A percentile compares a stretch with the other conserved stretches of the same genome.
Conservation (phyloP, 2,329 filamentous ascomycete genomes). For the Microcera coccophila region DNA sequence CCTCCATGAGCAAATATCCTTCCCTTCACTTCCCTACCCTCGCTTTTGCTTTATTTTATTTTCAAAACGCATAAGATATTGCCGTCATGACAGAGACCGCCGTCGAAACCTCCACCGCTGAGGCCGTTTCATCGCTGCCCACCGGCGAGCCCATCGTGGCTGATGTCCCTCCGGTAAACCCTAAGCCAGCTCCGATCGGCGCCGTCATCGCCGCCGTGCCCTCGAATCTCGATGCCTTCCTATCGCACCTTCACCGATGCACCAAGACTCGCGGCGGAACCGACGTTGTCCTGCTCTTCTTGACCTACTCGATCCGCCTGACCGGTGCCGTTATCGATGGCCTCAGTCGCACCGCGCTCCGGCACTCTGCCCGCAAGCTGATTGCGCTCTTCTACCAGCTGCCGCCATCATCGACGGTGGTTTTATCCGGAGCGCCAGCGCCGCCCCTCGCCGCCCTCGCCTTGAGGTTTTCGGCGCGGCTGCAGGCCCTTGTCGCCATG, state of each 20-base stretch:
- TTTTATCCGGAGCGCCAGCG: constrained; percentile 38
- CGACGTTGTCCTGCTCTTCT: constrained; percentile 64
- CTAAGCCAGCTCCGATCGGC: constrained; percentile 5
- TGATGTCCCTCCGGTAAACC: constrained; percentile 14
- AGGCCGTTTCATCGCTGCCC: constrained; percentile 18
- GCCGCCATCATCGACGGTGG: constrained; percentile 47
- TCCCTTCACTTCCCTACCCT: constrained; percentile 1
- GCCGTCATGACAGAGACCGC: constrained; percentile 25
- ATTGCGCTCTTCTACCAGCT: constrained; percentile 50
- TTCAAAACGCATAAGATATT: too few relatives aligned
- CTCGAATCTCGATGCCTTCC: constrained; percentile 45
- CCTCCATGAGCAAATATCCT: too few relatives aligned
- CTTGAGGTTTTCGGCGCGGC: constrained; percentile 47
- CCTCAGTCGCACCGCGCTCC: constrained; percentile 55
- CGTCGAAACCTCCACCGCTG: constrained; percentile 19
- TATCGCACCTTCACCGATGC: constrained; percentile 57
- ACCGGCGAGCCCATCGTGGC: constrained; percentile 15
- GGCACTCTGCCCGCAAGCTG: constrained; percentile 48
- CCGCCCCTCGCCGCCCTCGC: constrained; percentile 41
- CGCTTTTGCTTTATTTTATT: background rate
- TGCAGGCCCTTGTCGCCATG: constrained; percentile 60
- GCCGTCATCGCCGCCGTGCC: constrained; percentile 9
- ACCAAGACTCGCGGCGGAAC: constrained; percentile 65
- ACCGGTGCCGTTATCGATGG: constrained; percentile 48
- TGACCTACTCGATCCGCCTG: constrained; percentile 64